Evolutionary conservation across 176 grass and related monocot species (phyloP), one percentile per base, ranked within the genome.

Genomic region (Musa itinerans): DNA sequence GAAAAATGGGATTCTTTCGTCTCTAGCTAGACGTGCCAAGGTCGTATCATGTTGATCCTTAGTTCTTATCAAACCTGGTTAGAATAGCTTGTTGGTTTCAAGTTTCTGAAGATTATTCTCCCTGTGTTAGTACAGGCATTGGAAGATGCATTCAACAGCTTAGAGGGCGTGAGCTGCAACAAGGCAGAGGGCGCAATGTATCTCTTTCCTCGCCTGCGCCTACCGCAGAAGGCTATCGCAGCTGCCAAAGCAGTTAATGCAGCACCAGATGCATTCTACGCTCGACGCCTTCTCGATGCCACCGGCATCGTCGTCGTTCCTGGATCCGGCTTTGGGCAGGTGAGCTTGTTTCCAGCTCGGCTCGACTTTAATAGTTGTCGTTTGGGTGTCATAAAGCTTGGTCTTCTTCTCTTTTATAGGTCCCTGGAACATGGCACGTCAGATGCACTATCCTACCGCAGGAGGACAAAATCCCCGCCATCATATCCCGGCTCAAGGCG

Each of bases 101-200:
- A 43, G 54, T 52, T 52, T 27, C 17, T n/a, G 12, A 79, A 51
- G 50, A 73, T 23, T 55, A 14, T 9, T 73, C 13, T 34, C 17
- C 8, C 12, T 73, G 13, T 73, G 23, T 54, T 59, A 11, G 75
- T 71, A 63, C 81, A 99, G 95, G 90, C 95, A 68, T 78, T 99
- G 81, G 90, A 99, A 87, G 90, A 99, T 74, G 88, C 95, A 78
- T 99, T 99, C 76, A 94, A 94, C 69, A 87, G 86, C 76, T 89
- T 93, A 77, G 90, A 99, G 85, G 90, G 95, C 16, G 84, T 99
- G 50, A 87, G 86, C 22, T 99, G 95, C 90, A 99, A 99, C 76
- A 94, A 94, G 74, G 88, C 10, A 25, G 19, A 8, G 67, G 14
- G 56, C 29, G 65, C 51, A 13, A 69, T 64, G 53, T 54, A 78